Evolutionary conservation across 2,329 filamentous ascomycete genomes (phyloP), one percentile per base, ranked within the genome.

Genomic region (Colletotrichum limetticola): DNA sequence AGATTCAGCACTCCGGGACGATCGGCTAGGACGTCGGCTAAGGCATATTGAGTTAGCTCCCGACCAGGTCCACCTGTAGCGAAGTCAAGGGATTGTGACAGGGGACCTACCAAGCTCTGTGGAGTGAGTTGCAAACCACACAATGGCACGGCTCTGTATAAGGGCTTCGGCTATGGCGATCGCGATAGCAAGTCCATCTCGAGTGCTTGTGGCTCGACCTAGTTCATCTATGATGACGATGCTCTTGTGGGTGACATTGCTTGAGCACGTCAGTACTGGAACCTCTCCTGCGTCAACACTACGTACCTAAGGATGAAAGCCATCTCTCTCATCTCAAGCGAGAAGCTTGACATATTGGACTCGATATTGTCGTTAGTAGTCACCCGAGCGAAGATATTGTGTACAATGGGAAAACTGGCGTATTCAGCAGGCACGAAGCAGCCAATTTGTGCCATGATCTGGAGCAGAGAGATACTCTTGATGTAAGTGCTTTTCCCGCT

Each of bases 401-500:
- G 90, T 1, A 94, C 87, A 22, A 98, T 90, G 0, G 95, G 91
- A 75, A 98, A 93, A 0, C 92, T 91, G 0, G 95, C 97, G 78
- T 94, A 97, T 35, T 92, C 87, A 0, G 95, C 96, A 0, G 97
- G 97, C 1, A 98, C 93, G 80, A 97, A 98, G 77, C 91, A 94
- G 3, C 95, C 96, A 64, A 98, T 91, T 78, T 99, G 97, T 0
- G 95, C 95, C 95, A 99, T 98, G 71, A 99, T 91, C 57, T 93
- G 91, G 79, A 97, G 90, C 37, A 99, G 85, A 0, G 96, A 94
- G 28, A 97, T 87, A 1, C 93, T 92, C 62, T 95, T 91, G 74
- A 98, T 98, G 78, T 98, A 98, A 0, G 95, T 99, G 75, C 94
- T 97, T 81, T 98, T 99, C 1, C 95, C 97, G 77, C 95, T 97